Percentiles rank a stretch among this genome's conserved stretches.
Conservation (phyloP, 257 asterid genomes). For the Solanum neorickii region DNA sequence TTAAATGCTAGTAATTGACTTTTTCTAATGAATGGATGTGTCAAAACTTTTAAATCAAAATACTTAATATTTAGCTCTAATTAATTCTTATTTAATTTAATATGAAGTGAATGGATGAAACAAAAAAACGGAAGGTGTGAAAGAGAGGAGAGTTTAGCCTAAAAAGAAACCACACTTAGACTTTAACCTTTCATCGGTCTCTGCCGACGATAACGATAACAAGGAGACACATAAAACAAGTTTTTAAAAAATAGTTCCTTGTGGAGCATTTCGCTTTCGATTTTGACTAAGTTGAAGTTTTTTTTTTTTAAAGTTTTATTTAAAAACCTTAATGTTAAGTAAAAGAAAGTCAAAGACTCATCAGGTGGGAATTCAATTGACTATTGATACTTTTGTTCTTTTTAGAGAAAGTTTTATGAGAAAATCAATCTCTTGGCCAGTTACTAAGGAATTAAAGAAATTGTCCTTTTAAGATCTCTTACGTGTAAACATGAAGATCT, state of each 20-base stretch:
- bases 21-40: neutral
- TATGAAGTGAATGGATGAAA: neutral
- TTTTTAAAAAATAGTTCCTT: neutral
- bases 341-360: neutral
- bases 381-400: neutral
- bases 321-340: neutral
- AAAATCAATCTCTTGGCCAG: neutral
- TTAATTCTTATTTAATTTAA: too few relatives aligned
- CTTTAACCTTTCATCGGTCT: neutral
- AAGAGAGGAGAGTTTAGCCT: neutral
- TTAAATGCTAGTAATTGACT: neutral
- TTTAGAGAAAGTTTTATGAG: neutral
- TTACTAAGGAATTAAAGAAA: neutral
- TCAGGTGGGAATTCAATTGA: neutral
- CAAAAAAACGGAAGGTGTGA: neutral
- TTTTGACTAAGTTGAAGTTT: neutral
- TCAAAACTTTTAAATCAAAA: neutral
- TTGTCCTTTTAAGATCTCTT: neutral
- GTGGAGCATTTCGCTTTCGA: neutral
- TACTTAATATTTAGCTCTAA: neutral
- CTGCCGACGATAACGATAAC: neutral
- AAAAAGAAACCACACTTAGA: neutral
- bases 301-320: too few relatives aligned
- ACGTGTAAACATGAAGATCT: neutral
- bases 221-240: neutral